These are phyloP conservation scores for Cymbopogon flexuosus DNA, from an alignment of 202 grass and related monocot genomes.

Conservation along the genomic window DNA sequence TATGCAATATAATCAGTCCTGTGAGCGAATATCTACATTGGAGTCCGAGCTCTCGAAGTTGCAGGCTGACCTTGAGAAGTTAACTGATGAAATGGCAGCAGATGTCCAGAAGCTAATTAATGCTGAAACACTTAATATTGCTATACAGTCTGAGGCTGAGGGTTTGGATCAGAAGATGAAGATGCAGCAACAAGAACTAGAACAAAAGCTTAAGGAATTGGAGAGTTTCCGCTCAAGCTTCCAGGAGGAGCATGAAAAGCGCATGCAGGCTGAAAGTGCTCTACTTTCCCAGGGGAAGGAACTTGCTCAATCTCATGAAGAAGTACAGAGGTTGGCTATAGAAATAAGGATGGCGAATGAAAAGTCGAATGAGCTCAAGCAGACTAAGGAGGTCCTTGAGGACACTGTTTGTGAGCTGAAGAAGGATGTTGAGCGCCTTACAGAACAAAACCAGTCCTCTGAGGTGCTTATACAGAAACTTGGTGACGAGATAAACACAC, in stretches of 20 bases:
- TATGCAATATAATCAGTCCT: constrained; percentile 55
- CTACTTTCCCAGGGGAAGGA: constrained; percentile 41
- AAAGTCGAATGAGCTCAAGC: constrained; percentile 43
- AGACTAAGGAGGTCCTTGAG: constrained; percentile 46
- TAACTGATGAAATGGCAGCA: constrained; percentile 56
- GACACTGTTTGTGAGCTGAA: constrained; percentile 49
- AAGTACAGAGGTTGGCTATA: constrained; percentile 42
- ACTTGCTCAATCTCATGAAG: constrained; percentile 46
- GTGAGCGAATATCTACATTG: constrained; percentile 48
- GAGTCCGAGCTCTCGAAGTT: constrained; percentile 57
- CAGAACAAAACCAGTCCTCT: constrained; percentile 54
- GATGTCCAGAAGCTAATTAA: constrained; percentile 60
- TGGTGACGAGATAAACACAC: constrained; percentile 37
- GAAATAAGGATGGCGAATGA: constrained; percentile 46
- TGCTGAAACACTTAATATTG: constrained; percentile 58
- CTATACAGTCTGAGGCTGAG: constrained; percentile 48
- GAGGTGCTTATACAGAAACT: constrained; percentile 59
- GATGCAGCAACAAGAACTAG: constrained; percentile 69
- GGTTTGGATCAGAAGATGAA: constrained; percentile 62
- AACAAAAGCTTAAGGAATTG: constrained; percentile 65
- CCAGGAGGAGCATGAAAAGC: constrained; percentile 48
- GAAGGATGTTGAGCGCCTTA: constrained; percentile 56
- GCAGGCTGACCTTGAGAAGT: constrained; percentile 53
- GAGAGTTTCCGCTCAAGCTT: constrained; percentile 43
- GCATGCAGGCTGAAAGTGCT: constrained; percentile 47